Evolutionary conservation across 305 asterid genomes (phyloP).

Genomic region (Fraxinus platypoda): DNA sequence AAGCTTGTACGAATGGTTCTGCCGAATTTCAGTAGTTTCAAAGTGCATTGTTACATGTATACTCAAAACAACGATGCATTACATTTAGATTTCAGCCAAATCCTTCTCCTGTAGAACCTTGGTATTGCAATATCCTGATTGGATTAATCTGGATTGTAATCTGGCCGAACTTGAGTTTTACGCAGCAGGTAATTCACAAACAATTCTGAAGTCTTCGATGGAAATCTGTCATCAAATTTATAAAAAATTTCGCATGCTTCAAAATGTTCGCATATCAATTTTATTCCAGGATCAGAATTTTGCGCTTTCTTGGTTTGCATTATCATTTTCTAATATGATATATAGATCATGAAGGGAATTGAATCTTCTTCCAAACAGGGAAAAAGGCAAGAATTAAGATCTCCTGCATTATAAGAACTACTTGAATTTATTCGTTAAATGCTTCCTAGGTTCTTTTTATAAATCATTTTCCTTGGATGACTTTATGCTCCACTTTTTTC

Average conservation of each 20-base stretch:
- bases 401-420: background rate
- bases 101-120: background rate
- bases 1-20: background rate
- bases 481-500: background rate
- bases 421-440: background rate
- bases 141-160: background rate
- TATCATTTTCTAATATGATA: background rate
- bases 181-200: background rate
- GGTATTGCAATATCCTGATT: background rate
- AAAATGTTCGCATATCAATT: background rate
- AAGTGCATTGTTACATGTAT: background rate
- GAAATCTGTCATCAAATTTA: background rate
- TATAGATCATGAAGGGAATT: background rate
- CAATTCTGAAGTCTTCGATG: background rate
- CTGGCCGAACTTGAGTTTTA: background rate
- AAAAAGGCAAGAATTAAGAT: background rate
- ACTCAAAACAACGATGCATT: background rate
- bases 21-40: background rate
- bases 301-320: background rate
- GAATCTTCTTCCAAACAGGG: background rate
- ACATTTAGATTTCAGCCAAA: background rate
- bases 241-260: background rate
- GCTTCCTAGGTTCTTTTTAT: background rate
- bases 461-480: background rate
- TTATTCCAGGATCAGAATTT: background rate